Conservation (phyloP, 352 stramenopile species). For the Thalassiosira sp. region DNA sequence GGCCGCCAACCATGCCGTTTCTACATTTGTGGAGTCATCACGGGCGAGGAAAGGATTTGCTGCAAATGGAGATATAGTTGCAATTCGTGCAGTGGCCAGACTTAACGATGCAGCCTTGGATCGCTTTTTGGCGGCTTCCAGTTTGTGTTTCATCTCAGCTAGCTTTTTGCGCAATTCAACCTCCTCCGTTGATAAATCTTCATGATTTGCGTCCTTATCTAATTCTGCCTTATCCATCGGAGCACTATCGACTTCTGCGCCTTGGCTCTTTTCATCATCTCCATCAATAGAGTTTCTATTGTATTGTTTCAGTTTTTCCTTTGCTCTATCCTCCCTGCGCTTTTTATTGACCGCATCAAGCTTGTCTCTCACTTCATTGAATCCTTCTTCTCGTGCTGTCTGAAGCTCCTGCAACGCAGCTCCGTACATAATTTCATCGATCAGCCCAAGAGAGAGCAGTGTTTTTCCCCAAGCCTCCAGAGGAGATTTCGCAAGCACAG, state of each 20-base stretch:
- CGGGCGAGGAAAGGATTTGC: conserved; percentile 72
- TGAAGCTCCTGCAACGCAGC: conserved; percentile 53
- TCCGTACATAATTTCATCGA: conserved; percentile 82
- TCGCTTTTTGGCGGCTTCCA: conserved; percentile 49
- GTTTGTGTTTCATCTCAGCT: conserved; percentile 46
- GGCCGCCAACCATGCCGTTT: conserved; percentile 67
- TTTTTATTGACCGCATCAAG: conserved; percentile 55
- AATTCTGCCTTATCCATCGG: conserved; percentile 12
- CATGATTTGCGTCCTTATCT: conserved; percentile 21
- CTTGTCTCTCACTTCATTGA: conserved; percentile 58
- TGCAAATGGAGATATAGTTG: conserved; percentile 65
- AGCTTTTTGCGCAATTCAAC: conserved; percentile 58
- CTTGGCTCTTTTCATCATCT: conserved; percentile 27
- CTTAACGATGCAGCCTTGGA: conserved; percentile 52
- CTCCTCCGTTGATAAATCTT: conserved; percentile 52
- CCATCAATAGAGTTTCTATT: conserved; percentile 22
- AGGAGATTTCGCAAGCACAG: conserved; percentile 62
- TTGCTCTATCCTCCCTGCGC: conserved; percentile 47
- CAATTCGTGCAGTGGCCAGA: conserved; percentile 71
- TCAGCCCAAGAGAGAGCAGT: conserved; percentile 73
- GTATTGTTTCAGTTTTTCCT: conserved; percentile 22
- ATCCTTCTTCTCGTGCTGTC: conserved; percentile 37
- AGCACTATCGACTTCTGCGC: conserved; percentile 16
- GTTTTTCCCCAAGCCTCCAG: conserved; percentile 81
- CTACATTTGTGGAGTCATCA: conserved; percentile 41